A percentile compares a stretch with the other conserved stretches of the same genome.
These are phyloP conservation scores for Backusella luteola DNA, from an alignment of 192 early-diverging fungal genomes.

Conservation along the genomic window DNA sequence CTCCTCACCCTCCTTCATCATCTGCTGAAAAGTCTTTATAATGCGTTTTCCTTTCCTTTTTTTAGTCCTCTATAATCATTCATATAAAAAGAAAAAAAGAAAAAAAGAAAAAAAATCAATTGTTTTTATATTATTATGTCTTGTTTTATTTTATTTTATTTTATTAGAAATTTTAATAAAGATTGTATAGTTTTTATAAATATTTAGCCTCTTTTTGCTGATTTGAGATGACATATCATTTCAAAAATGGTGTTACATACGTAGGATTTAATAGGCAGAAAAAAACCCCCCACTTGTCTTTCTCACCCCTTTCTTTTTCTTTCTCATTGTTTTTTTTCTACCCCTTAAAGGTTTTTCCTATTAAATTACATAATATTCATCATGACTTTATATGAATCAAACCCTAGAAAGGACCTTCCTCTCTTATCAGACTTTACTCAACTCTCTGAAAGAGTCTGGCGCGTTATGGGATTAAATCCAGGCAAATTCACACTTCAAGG, in stretches of 20 bases:
- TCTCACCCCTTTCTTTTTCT: background rate
- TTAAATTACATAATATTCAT: background rate
- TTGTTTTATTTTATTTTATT: background rate
- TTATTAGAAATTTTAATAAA: background rate
- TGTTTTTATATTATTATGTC: background rate
- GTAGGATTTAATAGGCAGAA: background rate
- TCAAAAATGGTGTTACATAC: background rate
- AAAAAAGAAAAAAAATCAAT: background rate
- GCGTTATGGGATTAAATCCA: slow-evolving; percentile 79
- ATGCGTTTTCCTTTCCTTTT: background rate
- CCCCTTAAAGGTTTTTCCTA: background rate
- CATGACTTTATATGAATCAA: background rate
- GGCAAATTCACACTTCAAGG: slow-evolving; percentile 80
- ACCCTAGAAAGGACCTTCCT: slow-evolving; percentile 37
- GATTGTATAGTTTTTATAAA: background rate
- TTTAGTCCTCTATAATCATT: background rate
- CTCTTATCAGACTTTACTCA: slow-evolving; percentile 50
- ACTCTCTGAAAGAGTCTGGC: slow-evolving; percentile 59
- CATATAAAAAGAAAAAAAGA: background rate
- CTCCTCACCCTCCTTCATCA: background rate
- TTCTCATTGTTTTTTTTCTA: background rate
- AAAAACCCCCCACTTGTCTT: background rate
- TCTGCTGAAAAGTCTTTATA: background rate
- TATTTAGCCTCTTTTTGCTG: background rate
- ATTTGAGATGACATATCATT: background rate